Percentiles rank a stretch among this genome's conserved stretches.
Conservation (phyloP, 2,329 filamentous ascomycete species). For the Chrysoporthe austroafricana region DNA sequence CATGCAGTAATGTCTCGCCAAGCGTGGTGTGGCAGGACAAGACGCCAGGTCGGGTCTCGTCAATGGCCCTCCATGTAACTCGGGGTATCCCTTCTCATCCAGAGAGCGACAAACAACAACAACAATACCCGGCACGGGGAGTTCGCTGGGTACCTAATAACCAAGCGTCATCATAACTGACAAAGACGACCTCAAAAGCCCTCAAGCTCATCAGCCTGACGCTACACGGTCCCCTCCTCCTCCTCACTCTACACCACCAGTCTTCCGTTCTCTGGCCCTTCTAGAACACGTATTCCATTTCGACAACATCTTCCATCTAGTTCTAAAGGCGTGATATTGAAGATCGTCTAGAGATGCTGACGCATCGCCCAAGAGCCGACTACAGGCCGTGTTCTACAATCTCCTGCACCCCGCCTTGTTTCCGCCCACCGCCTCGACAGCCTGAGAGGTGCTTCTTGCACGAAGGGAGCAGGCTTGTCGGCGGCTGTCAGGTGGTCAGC, state of each 20-base stretch:
- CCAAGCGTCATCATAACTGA: too few species aligned
- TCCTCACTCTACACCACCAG: background rate
- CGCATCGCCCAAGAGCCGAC: background rate
- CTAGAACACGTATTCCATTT: background rate
- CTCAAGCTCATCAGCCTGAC: too few species aligned
- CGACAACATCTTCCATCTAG: background rate
- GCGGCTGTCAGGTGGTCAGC: background rate
- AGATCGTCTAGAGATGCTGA: background rate
- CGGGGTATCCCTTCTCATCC: too few species aligned
- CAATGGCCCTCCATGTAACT: too few species aligned
- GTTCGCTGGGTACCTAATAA: too few species aligned
- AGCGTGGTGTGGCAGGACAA: too few species aligned
- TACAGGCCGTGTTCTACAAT: background rate
- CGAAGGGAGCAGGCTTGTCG: background rate
- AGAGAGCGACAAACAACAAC: too few species aligned
- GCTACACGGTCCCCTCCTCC: too few species aligned
- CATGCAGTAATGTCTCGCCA: background rate
- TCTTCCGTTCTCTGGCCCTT: background rate
- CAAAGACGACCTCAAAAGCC: too few species aligned
- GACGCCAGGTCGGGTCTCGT: too few species aligned
- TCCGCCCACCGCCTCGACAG: background rate
- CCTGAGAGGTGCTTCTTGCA: background rate
- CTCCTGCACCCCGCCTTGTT: background rate
- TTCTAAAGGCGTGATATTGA: background rate
- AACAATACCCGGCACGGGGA: too few species aligned